Evolutionary conservation across 441 rosid genomes (phyloP), one percentile per base, ranked within the genome.

Genomic region (Arabidopsis hybrid): DNA sequence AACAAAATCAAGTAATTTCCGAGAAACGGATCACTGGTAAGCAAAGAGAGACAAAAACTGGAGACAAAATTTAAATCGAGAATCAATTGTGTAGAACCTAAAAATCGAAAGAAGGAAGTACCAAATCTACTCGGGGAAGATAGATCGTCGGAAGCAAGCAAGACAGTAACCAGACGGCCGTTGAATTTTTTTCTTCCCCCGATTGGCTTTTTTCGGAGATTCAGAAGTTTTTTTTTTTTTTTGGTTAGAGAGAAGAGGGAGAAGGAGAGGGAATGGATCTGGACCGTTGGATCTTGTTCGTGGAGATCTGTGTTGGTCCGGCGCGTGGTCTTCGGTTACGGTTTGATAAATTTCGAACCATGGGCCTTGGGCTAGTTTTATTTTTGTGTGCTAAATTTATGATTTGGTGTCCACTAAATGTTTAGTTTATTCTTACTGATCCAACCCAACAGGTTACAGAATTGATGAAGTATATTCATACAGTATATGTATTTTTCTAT

Each of bases 81-180:
- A 38, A 18, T 59, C 46, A n/a, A 36, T 7, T 17, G 11, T 14
- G 17, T 18, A 60, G n/a, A 36, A 1, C 21, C 5, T 14, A 58
- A 60, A 65, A 51, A 42, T 21, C 62, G 32, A 38, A 58, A 71
- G 35, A 56, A 66, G 69, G 58, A 55, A 60, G 53, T 79, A 88
- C 91, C 91, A 75, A 88, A 86, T 90, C 90, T 80, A 67, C 55
- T 34, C 67, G 74, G 72, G 17, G 62, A 72, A 57, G 71, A 71
- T 71, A 77, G 81, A 81, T 74, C 80, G 76, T 80, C 75, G 29
- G 50, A 58, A 76, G 74, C 61, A 56, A 72, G 67, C 71, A 78
- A 83, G 80, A 82, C 83, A 69, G 83, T 78, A 81, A 73, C 85
- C 81, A 73, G 83, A 71, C 84, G 83, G 86, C 81, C 84, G 82